Percentiles rank a stretch among this genome's conserved stretches.
Conservation (phyloP, 495 filamentous ascomycete genomes). For the Alectoria sarmentosa region DNA sequence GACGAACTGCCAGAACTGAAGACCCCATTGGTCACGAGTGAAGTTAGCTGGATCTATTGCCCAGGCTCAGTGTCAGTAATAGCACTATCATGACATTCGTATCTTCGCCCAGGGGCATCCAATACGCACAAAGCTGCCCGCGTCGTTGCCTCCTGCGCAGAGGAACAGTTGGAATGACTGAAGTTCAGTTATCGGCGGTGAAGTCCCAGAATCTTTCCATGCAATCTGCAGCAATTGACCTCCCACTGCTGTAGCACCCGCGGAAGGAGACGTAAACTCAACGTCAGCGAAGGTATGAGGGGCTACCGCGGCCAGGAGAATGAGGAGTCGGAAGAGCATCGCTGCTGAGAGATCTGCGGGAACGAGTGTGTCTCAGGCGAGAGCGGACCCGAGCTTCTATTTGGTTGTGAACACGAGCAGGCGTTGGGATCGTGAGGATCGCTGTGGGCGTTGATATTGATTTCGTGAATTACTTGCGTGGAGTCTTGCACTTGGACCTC, state of each 20-base stretch:
- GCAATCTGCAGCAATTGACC: constrained; percentile 46
- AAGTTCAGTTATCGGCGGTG: constrained; percentile 45
- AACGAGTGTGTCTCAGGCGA: constrained; percentile 13
- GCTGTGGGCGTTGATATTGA: constrained; percentile 5
- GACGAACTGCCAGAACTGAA: constrained; percentile 47
- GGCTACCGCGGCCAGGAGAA: constrained; percentile 37
- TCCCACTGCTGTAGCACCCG: constrained; percentile 40
- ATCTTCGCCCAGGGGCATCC: constrained; percentile 9
- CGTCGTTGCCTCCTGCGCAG: constrained; percentile 55
- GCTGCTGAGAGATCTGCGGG: background rate
- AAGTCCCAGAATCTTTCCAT: constrained; percentile 52
- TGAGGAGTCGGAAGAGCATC: constrained; percentile 34
- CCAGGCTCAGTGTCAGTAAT: constrained; percentile 17
- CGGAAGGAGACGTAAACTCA: constrained; percentile 46
- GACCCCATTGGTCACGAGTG: constrained; percentile 33
- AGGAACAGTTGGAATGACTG: constrained; percentile 54
- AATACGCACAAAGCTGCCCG: constrained; percentile 36
- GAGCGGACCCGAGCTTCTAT: background rate
- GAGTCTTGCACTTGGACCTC: background rate
- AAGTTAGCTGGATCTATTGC: constrained; percentile 38
- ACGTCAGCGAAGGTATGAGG: constrained; percentile 49
- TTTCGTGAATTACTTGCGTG: background rate
- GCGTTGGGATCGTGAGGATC: constrained; percentile 14
- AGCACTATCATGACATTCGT: background rate
- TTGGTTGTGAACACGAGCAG: background rate